phyloP scores from a whole-genome alignment of 176 grass and related monocot species.

The Ampelocalamus luodianensis region DNA sequence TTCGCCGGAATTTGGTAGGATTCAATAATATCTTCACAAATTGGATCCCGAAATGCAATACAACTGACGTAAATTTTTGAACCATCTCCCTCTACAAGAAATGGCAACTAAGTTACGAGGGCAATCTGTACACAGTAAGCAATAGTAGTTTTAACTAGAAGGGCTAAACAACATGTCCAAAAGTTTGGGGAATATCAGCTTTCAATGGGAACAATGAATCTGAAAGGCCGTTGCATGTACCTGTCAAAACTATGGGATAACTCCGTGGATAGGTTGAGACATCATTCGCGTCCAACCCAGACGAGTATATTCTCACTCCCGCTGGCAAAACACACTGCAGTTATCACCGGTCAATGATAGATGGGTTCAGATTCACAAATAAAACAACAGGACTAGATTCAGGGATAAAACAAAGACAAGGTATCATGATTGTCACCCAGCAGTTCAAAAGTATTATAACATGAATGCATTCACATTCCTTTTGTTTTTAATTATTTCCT shows the following conservation, averaged over 20 bases:
- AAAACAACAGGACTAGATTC: not conserved
- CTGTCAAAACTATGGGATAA: conserved; percentile 99
- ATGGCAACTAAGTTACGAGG: conserved; percentile 40
- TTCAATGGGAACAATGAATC: not conserved
- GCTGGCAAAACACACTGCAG: conserved; percentile 98
- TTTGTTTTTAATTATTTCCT: not conserved
- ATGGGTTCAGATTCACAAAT: conserved; percentile 35
- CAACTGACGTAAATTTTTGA: conserved; percentile 99
- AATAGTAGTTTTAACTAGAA: conserved; percentile 31
- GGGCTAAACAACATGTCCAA: conserved; percentile 3
- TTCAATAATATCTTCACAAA: conserved; percentile 92
- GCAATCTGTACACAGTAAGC: conserved; percentile 18
- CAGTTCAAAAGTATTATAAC: conserved; percentile 14
- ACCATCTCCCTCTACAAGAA: conserved; percentile 93
- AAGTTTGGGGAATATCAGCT: conserved; percentile 33
- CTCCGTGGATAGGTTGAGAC: conserved; percentile 75
- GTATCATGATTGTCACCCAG: conserved; percentile 27
- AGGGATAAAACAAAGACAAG: conserved; percentile 24
- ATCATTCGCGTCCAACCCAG: conserved; percentile 71
- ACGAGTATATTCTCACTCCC: conserved; percentile 96
- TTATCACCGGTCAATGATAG: conserved; percentile 44
- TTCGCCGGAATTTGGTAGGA: conserved; percentile 83
- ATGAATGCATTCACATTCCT: not conserved
- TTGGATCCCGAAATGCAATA: conserved; percentile 90
- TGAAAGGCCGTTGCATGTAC: conserved; percentile 44